Conservation (phyloP, 1,284 basidiomycete species). For the Mixia osmundae region DNA sequence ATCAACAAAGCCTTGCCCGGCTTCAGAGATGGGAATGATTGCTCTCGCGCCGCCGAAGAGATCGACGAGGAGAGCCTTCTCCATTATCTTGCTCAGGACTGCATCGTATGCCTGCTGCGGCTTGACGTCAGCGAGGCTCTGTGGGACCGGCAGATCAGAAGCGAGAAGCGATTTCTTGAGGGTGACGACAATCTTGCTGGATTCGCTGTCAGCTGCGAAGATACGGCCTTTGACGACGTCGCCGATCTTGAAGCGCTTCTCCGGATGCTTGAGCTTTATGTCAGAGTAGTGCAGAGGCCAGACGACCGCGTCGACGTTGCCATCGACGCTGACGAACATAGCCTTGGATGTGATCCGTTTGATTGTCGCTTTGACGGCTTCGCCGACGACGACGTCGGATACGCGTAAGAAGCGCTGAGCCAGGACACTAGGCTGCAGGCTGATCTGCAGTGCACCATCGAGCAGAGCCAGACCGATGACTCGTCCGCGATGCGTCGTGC, state of each 20-base stretch:
- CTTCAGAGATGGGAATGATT: constrained; percentile 53
- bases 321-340: constrained; percentile 62
- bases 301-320: constrained; percentile 70
- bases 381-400: constrained; percentile 58
- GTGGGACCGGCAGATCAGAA: constrained; percentile 36
- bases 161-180: constrained; percentile 73
- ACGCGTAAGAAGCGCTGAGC: constrained; percentile 72
- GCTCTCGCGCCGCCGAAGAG: constrained; percentile 80
- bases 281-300: constrained; percentile 93
- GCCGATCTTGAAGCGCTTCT: constrained; percentile 73
- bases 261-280: constrained; percentile 70
- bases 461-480: constrained; percentile 70
- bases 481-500: constrained; percentile 59
- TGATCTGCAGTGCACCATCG: constrained; percentile 71
- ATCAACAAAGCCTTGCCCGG: constrained; percentile 16
- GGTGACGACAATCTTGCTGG: constrained; percentile 63
- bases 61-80: constrained; percentile 58
- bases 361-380: constrained; percentile 48
- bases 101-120: constrained; percentile 56
- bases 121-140: constrained; percentile 41
- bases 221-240: constrained; percentile 67
- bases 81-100: constrained; percentile 54
- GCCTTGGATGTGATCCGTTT: constrained; percentile 54
- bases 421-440: constrained; percentile 57
- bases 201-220: constrained; percentile 57